These are phyloP conservation scores for Auricularia cornea DNA, from an alignment of 768 basidiomycete genomes.

Conservation along the genomic window DNA sequence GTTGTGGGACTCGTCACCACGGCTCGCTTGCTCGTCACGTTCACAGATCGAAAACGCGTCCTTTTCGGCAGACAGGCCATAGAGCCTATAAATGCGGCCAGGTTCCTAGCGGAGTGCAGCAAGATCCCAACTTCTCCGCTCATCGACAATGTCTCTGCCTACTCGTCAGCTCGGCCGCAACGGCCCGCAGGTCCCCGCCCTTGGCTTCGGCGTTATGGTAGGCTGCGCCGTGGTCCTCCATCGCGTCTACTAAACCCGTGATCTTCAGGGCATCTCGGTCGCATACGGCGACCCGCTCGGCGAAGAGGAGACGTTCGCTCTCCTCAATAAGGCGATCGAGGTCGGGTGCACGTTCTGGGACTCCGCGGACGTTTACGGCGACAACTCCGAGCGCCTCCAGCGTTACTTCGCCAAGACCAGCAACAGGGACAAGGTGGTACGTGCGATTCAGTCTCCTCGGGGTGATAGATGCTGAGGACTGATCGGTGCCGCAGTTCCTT, in stretches of 20 bases:
- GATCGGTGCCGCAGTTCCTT: not conserved
- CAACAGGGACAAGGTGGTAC: not conserved
- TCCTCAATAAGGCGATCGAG: not conserved
- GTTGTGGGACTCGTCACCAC: too few species aligned
- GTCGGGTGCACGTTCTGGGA: slow-evolving; percentile 5
- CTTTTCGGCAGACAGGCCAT: too few species aligned
- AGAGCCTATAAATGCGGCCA: too few species aligned
- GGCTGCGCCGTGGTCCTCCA: not conserved
- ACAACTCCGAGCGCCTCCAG: slow-evolving; percentile 3
- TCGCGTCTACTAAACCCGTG: too few species aligned
- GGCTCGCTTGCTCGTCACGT: too few species aligned
- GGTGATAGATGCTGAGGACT: not conserved
- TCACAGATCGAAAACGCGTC: too few species aligned
- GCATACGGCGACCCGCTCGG: not conserved
- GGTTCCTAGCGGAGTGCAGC: too few species aligned
- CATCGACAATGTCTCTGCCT: too few species aligned
- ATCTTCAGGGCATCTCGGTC: not conserved
- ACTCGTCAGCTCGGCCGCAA: slow-evolving; percentile 14
- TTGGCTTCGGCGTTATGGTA: slow-evolving; percentile 9
- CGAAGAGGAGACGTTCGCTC: not conserved
- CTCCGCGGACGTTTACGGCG: slow-evolving; percentile 1
- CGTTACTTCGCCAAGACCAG: not conserved
- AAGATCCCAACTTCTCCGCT: too few species aligned
- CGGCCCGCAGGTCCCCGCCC: slow-evolving; percentile 10
- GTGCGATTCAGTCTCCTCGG: not conserved